phyloP scores from a whole-genome alignment of 225 moss, liverwort and hornwort genomes.

The Ulota crispa region DNA sequence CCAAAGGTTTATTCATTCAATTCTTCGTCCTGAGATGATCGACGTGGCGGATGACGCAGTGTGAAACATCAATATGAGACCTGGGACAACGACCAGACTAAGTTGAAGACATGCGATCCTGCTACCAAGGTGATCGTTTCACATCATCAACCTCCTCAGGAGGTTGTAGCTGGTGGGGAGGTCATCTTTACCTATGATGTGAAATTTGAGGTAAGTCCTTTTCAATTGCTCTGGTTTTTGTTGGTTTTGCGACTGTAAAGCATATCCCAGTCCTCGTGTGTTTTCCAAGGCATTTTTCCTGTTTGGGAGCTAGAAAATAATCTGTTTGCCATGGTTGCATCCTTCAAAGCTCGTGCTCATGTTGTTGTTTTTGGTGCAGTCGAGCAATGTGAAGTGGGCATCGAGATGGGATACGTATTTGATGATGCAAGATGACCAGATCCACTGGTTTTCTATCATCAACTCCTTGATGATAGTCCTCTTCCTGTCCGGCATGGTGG shows the following conservation, averaged over 20 bases:
- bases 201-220: constrained; percentile 47
- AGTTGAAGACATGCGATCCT: constrained; percentile 58
- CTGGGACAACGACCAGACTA: constrained; percentile 37
- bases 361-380: constrained; percentile 35
- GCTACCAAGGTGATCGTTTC: constrained; percentile 45
- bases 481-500: constrained; percentile 93
- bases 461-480: constrained; percentile 93
- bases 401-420: constrained; percentile 90
- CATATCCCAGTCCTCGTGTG: not conserved
- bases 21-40: not conserved
- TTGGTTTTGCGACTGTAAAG: not conserved
- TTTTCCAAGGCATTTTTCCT: not conserved
- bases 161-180: constrained; percentile 49
- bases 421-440: constrained; percentile 89
- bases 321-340: not conserved
- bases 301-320: not conserved
- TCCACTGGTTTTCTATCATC: constrained; percentile 95
- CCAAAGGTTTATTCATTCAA: not conserved
- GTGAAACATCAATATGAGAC: constrained; percentile 67
- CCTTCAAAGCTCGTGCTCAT: not conserved
- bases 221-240: constrained; percentile 8
- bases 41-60: constrained; percentile 31
- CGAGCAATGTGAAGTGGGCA: constrained; percentile 81
- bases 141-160: constrained; percentile 54
- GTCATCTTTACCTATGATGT: constrained; percentile 76